phyloP scores from a whole-genome alignment of 1,284 basidiomycete genomes.

The Leccinum brunneo-olivaceum region DNA sequence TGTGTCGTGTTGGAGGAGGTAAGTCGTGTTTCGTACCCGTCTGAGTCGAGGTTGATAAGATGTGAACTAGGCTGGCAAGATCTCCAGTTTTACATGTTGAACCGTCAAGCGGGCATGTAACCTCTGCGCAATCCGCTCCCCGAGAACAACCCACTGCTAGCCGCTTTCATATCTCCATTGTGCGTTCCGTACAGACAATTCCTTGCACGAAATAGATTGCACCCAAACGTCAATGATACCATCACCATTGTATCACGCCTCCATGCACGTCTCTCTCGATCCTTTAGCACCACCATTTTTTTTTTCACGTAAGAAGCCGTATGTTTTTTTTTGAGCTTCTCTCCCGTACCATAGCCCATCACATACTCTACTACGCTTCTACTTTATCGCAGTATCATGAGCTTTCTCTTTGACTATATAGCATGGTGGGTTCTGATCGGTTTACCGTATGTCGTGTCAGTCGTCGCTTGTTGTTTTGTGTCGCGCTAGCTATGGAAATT shows the following conservation, averaged over 20 bases:
- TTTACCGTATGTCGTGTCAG: constrained; percentile 20
- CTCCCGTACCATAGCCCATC: constrained; percentile 8
- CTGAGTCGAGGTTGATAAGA: constrained; percentile 1
- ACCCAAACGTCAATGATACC: constrained; percentile 23
- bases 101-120: constrained; percentile 56
- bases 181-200: constrained; percentile 10
- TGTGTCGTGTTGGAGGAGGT: constrained; percentile 83
- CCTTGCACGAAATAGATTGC: constrained; percentile 25
- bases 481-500: constrained; percentile 22
- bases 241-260: constrained; percentile 21
- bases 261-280: constrained; percentile 17
- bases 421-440: constrained; percentile 11
- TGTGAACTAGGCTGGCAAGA: constrained; percentile 73
- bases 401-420: neutral
- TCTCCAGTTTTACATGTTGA: constrained; percentile 71
- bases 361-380: constrained; percentile 15
- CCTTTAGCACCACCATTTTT: neutral
- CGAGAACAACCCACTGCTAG: neutral
- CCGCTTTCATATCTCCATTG: neutral
- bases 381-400: constrained; percentile 9
- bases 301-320: neutral
- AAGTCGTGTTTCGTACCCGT: constrained; percentile 26
- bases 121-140: neutral
- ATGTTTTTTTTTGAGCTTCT: constrained; percentile 1
- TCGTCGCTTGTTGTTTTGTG: constrained; percentile 15